Percentiles rank a stretch among this genome's conserved stretches.
phyloP scores from a whole-genome alignment of 2,329 filamentous ascomycete species.

The Talaromyces sp. region DNA sequence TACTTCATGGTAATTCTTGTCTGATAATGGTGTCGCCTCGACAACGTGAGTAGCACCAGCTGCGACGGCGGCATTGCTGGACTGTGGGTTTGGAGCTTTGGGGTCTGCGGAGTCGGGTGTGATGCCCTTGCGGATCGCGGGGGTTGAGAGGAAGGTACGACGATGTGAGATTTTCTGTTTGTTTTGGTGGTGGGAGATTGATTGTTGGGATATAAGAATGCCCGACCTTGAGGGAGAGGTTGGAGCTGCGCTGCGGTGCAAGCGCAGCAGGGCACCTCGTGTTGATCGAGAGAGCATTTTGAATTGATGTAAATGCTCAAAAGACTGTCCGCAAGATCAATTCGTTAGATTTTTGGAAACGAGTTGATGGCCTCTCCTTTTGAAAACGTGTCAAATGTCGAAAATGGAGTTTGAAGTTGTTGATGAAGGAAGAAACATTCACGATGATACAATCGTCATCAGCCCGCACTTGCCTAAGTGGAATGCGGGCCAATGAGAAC shows the following conservation, averaged over 20 bases:
- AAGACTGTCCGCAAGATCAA: not conserved
- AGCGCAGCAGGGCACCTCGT: conserved; percentile 33
- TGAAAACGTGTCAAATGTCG: not conserved
- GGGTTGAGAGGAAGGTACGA: conserved; percentile 37
- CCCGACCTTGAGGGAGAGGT: conserved; percentile 2
- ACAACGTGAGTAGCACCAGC: conserved; percentile 38
- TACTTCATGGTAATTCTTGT: conserved; percentile 70
- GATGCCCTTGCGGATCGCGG: conserved; percentile 48
- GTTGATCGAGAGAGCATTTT: conserved; percentile 43
- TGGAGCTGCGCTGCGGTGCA: conserved; percentile 15
- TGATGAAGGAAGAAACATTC: not conserved
- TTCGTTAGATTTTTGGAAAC: not conserved
- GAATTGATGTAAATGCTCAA: not conserved
- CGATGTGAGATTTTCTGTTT: conserved; percentile 4
- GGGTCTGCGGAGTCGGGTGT: conserved; percentile 60
- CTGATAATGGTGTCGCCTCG: conserved; percentile 63
- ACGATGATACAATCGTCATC: conserved; percentile 15
- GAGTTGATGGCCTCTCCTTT: not conserved
- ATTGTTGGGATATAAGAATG: conserved; percentile 5
- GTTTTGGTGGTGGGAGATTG: conserved; percentile 6
- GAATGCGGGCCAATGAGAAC: not conserved
- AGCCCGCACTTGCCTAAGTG: not conserved
- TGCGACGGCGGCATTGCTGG: conserved; percentile 33
- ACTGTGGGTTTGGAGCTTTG: conserved; percentile 38
- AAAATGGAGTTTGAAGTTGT: not conserved